Conservation (phyloP, 257 asterid genomes). For the Solanum piurae region DNA sequence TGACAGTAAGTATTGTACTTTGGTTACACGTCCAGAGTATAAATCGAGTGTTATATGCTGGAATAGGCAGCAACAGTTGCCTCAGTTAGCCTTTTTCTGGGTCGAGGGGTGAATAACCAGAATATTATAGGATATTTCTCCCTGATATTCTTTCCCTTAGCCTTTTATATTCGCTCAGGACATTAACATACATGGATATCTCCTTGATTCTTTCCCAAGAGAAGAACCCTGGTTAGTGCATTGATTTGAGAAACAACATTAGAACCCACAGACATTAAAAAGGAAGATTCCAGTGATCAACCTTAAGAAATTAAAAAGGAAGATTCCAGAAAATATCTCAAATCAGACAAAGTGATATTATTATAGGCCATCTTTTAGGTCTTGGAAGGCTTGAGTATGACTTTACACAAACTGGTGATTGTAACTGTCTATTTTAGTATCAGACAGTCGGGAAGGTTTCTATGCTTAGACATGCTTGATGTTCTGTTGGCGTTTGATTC, state of each 20-base stretch:
- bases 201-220: not conserved
- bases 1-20: not conserved
- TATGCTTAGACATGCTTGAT: not conserved
- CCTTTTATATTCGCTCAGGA: not conserved
- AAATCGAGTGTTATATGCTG: not conserved
- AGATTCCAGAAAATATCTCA: not conserved
- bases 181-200: not conserved
- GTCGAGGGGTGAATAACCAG: not conserved
- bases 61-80: not conserved
- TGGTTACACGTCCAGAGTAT: not conserved
- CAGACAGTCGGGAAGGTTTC: not conserved
- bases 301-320: not conserved
- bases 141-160: not conserved
- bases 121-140: not conserved
- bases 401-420: not conserved
- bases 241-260: not conserved
- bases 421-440: not conserved
- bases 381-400: not conserved
- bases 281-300: not conserved
- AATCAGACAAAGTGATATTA: not conserved
- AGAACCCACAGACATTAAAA: not conserved
- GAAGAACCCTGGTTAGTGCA: not conserved
- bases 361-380: not conserved
- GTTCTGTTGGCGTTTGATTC: not conserved
- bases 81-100: not conserved